A percentile compares a stretch with the other conserved stretches of the same genome.
These are phyloP conservation scores for Pseudofabraea citricarpa DNA, from an alignment of 2,329 filamentous ascomycete genomes.

Conservation along the genomic window DNA sequence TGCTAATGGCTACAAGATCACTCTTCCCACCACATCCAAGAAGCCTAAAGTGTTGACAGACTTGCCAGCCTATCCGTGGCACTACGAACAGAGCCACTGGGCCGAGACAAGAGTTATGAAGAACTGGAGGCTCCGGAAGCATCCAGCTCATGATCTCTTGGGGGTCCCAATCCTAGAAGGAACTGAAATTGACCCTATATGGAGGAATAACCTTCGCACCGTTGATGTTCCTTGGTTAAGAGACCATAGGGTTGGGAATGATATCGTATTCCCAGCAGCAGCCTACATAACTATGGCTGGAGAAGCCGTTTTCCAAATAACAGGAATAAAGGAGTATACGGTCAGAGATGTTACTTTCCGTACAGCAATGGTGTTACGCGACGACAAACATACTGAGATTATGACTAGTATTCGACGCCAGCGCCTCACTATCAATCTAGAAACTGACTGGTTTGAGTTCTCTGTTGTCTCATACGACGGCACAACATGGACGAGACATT, in stretches of 20 bases:
- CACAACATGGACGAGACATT: conserved; percentile 22
- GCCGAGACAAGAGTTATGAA: background rate
- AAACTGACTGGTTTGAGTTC: conserved; percentile 13
- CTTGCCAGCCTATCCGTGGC: background rate
- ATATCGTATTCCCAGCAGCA: background rate
- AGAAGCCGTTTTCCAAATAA: background rate
- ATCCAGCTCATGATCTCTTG: background rate
- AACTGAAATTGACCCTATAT: background rate
- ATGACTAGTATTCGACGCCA: background rate
- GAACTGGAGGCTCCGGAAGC: background rate
- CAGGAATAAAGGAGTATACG: background rate
- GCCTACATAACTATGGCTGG: background rate
- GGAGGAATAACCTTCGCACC: background rate
- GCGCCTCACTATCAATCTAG: background rate
- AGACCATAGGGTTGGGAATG: background rate
- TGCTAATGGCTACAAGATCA: no score
- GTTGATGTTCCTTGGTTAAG: background rate
- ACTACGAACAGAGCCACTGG: background rate
- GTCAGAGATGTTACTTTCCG: background rate
- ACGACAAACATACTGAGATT: background rate
- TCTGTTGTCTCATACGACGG: conserved; percentile 19
- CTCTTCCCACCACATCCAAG: no score
- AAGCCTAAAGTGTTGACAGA: background rate
- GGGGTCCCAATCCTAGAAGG: background rate
- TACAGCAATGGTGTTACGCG: background rate